Base-by-base conservation (phyloP, 2,329 filamentous ascomycete genomes). In the Iodosphaeria phyllophila region DNA sequence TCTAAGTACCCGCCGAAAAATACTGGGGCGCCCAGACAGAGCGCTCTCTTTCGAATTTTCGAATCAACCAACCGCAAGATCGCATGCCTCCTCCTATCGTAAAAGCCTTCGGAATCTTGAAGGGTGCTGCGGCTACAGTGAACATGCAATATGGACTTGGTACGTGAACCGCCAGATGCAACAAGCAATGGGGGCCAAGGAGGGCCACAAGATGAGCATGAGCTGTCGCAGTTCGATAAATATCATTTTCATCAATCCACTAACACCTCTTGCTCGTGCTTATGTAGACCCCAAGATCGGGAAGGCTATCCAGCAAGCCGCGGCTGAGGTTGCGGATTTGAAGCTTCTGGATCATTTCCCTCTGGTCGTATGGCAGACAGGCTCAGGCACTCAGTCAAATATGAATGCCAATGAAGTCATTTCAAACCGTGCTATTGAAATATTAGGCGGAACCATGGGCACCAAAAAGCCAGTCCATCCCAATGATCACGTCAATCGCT, bases 401-500 rank as follows among this genome's bases (percentile, higher is more conserved):
- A 95, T 95, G 89, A 98, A 98, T 60, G 84, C 86, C 50, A 98
- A 98, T 62, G 89, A 98, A 54, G 89, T 98, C 54, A 95, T 98
- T 54, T 93, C 86, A 36, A 98, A 95, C 69, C 80, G 89, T 37
- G 89, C 89, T 36, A 95, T 95, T 53, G 86, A 95, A 63, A 92
- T 95, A 35, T 67, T 95, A 27, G 89, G 89, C 40, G 89, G 89
- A 42, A 66, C 65, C 37, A 92, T 83, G 79, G 89, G 89, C 41
- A 74, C 63, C 68, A 95, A 95, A 74, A 92, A 91, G 64, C 89
- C 89, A 15, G 89, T 98, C 35, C 89, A 98, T 60, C 89, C 89
- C 44, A 98, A 95, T 57, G 89, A 98, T 61, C 89, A 98, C 53
- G 89, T 98, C 54, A 98, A 98, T 70, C 92, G 92, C 72, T 91